Percentiles rank a stretch among this genome's conserved stretches.
These are phyloP conservation scores for Colletotrichum lindemuthianum DNA, from an alignment of 2,329 filamentous ascomycete species.

Conservation along the genomic window DNA sequence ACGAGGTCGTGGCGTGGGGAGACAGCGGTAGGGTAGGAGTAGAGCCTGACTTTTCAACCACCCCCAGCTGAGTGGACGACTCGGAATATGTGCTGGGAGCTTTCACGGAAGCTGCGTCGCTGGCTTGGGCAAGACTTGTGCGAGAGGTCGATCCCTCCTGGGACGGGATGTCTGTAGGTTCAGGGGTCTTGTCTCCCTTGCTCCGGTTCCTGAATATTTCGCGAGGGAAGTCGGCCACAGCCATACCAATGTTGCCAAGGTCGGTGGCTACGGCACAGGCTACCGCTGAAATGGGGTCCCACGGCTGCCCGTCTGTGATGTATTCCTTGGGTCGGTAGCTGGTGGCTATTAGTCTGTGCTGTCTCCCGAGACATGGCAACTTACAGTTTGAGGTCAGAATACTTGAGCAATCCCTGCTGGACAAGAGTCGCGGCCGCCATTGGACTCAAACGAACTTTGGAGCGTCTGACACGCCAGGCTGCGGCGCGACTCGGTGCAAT, in stretches of 20 bases:
- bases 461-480: conserved; percentile 78
- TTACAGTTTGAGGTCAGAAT: conserved; percentile 78
- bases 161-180: conserved; percentile 23
- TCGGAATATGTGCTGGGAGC: conserved; percentile 25
- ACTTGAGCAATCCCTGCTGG: conserved; percentile 70
- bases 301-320: conserved; percentile 80
- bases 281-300: conserved; percentile 81
- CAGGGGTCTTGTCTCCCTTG: conserved; percentile 33
- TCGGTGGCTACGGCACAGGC: conserved; percentile 84
- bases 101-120: conserved; percentile 14
- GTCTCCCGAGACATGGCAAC: conserved; percentile 39
- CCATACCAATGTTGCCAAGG: conserved; percentile 83
- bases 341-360: neutral
- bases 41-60: conserved; percentile 22
- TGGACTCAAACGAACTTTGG: conserved; percentile 73
- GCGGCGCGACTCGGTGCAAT: conserved; percentile 75
- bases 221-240: conserved; percentile 77
- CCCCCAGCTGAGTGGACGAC: conserved; percentile 30
- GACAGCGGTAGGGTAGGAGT: conserved; percentile 24
- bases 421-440: conserved; percentile 78
- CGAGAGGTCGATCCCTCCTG: conserved; percentile 15
- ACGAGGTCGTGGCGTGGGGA: conserved; percentile 11
- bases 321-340: conserved; percentile 71
- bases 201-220: conserved; percentile 60
- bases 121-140: conserved; percentile 8